phyloP scores from a whole-genome alignment of 163 green algal genomes.

The Chlorella variabilis region DNA sequence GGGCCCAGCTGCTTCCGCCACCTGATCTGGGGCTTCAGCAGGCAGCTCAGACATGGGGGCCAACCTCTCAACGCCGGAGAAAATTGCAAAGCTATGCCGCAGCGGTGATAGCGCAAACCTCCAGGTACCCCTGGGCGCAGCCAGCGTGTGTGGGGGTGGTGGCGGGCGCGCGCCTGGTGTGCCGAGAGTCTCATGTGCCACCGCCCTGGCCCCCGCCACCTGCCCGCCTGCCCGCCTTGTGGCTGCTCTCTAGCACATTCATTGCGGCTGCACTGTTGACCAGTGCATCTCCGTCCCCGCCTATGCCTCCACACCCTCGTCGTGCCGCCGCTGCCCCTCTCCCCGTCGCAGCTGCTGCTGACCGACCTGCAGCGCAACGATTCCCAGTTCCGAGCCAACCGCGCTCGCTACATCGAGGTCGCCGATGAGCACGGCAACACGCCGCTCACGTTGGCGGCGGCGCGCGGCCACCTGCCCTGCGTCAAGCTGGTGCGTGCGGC shows the following conservation, averaged over 20 bases:
- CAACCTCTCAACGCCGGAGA: slow-evolving; percentile 27
- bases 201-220: too few relatives aligned
- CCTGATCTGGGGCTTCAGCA: too few relatives aligned
- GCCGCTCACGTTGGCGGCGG: slow-evolving; percentile 42
- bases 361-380: slow-evolving; percentile 29
- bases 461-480: slow-evolving; percentile 30
- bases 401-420: slow-evolving; percentile 27
- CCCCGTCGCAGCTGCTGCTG: slow-evolving; percentile 16
- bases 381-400: slow-evolving; percentile 4
- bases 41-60: neutral
- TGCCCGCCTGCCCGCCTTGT: too few relatives aligned
- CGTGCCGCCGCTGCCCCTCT: too few relatives aligned
- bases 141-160: too few relatives aligned
- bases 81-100: slow-evolving; percentile 21
- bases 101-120: neutral
- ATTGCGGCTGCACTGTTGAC: too few relatives aligned
- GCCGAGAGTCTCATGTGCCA: too few relatives aligned
- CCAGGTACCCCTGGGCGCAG: too few relatives aligned
- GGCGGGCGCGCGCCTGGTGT: too few relatives aligned
- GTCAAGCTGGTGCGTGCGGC: slow-evolving; percentile 40
- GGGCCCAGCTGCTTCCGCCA: neutral
- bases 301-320: too few relatives aligned
- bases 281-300: too few relatives aligned
- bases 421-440: slow-evolving; percentile 36
- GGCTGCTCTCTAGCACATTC: too few relatives aligned